Percentiles rank a stretch among this genome's conserved stretches.
phyloP scores from a whole-genome alignment of 371 early-diverging fungal species.

The Mortierella sp. region DNA sequence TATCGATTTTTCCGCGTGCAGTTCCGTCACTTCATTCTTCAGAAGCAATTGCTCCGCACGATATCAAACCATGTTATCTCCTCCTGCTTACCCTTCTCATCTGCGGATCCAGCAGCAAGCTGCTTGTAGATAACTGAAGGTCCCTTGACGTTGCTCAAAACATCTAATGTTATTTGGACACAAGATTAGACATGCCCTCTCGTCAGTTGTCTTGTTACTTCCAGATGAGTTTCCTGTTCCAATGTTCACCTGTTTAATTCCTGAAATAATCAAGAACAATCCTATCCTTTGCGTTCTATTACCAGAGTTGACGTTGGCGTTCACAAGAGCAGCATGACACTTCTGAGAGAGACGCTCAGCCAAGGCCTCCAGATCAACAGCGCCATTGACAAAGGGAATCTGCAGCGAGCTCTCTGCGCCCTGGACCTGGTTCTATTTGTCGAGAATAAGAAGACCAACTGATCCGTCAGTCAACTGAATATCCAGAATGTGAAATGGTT shows the following conservation, averaged over 20 bases:
- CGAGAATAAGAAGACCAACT: background rate
- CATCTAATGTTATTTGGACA: background rate
- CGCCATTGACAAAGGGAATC: constrained; percentile 54
- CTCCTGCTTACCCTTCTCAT: constrained; percentile 31
- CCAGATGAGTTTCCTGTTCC: background rate
- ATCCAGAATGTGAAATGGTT: background rate
- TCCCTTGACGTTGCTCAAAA: constrained; percentile 12
- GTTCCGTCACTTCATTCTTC: background rate
- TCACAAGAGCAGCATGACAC: constrained; percentile 34
- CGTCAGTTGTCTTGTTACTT: background rate
- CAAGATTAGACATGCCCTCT: background rate
- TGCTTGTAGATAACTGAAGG: constrained; percentile 46
- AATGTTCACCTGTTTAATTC: background rate
- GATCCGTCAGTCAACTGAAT: background rate
- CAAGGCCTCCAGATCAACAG: constrained; percentile 42
- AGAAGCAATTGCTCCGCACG: background rate
- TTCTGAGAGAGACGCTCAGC: constrained; percentile 41
- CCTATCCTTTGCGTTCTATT: background rate
- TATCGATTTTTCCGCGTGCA: background rate
- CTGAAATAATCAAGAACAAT: background rate
- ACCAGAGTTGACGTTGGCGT: constrained; percentile 27
- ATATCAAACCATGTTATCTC: background rate
- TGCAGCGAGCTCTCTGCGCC: constrained; percentile 43
- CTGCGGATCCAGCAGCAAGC: constrained; percentile 23
- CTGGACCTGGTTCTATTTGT: constrained; percentile 39